Percentiles rank a stretch among this genome's conserved stretches.
phyloP scores from a whole-genome alignment of 1,284 basidiomycete species.

The Ustilago tritici region DNA sequence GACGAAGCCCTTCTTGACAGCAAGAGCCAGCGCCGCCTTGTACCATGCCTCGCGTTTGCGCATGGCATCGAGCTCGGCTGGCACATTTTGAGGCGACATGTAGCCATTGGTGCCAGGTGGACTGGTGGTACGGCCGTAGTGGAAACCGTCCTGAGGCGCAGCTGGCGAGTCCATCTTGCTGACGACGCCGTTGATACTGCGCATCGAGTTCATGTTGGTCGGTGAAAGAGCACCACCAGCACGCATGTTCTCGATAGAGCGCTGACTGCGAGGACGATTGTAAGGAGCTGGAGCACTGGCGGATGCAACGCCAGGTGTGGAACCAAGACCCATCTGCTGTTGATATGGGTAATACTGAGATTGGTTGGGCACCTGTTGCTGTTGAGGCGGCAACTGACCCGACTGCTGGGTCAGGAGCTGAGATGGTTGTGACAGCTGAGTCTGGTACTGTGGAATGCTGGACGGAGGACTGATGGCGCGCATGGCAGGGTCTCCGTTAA shows the following conservation, averaged over 20 bases:
- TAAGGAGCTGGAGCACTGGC: conserved; percentile 38
- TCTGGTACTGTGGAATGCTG: conserved; percentile 36
- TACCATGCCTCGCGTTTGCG: conserved; percentile 87
- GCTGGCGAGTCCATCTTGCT: conserved; percentile 52
- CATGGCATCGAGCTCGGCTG: conserved; percentile 79
- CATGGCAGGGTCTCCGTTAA: conserved; percentile 24
- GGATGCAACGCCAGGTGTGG: conserved; percentile 12
- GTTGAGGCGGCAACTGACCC: conserved; percentile 11
- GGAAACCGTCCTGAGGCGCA: conserved; percentile 59
- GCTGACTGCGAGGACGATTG: conserved; percentile 55
- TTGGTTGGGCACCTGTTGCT: conserved; percentile 27
- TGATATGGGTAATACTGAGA: conserved; percentile 20
- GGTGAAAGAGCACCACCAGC: conserved; percentile 50
- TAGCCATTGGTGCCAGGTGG: conserved; percentile 41
- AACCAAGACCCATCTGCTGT: conserved; percentile 24
- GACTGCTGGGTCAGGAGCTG: neutral
- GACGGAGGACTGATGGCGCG: conserved; percentile 26
- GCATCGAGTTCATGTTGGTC: conserved; percentile 45
- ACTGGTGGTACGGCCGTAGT: conserved; percentile 52
- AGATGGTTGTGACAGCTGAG: conserved; percentile 12
- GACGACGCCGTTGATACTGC: conserved; percentile 54
- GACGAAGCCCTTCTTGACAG: conserved; percentile 84
- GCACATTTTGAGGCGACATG: conserved; percentile 37
- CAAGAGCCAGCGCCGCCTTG: conserved; percentile 82
- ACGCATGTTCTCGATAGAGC: conserved; percentile 62